Evolutionary conservation across 257 asterid species (phyloP).

Genomic region (Marsdenia floribunda): DNA sequence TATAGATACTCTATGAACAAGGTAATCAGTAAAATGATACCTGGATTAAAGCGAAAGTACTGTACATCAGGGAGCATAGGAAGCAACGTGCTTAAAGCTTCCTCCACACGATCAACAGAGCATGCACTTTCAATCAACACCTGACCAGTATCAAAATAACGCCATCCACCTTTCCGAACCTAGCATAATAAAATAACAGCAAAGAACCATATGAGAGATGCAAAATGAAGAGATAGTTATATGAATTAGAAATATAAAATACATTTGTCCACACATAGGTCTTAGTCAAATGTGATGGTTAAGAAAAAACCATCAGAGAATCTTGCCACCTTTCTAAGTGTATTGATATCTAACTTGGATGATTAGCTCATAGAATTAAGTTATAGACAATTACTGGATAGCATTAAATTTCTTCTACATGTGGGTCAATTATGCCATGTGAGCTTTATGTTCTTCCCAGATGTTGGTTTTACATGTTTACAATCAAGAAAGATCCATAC

Average conservation of each 20-base stretch:
- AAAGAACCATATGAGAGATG: background rate
- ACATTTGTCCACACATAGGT: background rate
- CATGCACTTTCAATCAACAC: slow-evolving; percentile 98
- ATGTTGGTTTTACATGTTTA: background rate
- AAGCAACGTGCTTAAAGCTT: slow-evolving; percentile 84
- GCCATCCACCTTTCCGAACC: slow-evolving; percentile 99
- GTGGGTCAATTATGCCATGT: background rate
- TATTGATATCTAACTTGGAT: background rate
- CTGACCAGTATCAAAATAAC: slow-evolving; percentile 95
- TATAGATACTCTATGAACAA: background rate
- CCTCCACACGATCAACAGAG: slow-evolving; percentile 98
- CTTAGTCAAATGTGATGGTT: background rate
- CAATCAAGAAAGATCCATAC: background rate
- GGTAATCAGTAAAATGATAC: slow-evolving; percentile 26
- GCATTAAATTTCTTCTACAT: background rate
- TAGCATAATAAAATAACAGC: slow-evolving; percentile 30
- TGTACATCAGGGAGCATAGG: slow-evolving; percentile 93
- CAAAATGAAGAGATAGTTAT: background rate
- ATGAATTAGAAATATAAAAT: background rate
- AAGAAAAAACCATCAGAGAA: background rate
- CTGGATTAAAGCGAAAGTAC: slow-evolving; percentile 97
- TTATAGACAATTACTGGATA: background rate
- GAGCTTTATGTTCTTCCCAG: background rate
- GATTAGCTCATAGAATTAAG: background rate
- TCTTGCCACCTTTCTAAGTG: background rate